Percentiles rank a stretch among this genome's conserved stretches.
Conservation (phyloP, 352 stramenopile species). For the Phytophthora pistaciae region DNA sequence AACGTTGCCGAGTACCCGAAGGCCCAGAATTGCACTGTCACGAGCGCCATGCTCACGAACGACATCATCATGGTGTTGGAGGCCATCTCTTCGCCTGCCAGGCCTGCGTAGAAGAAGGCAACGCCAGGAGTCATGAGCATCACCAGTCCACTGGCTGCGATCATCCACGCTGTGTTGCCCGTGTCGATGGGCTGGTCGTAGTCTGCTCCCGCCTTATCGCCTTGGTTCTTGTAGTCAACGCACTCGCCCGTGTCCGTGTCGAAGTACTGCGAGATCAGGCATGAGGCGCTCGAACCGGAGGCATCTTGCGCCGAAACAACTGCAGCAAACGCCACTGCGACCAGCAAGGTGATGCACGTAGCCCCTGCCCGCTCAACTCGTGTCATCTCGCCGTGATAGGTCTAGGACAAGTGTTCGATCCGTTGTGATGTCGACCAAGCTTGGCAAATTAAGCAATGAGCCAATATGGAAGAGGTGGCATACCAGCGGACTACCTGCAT, state of each 20-base stretch:
- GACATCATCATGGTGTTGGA: constrained; percentile 86
- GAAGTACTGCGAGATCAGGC: constrained; percentile 42
- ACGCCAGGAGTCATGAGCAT: constrained; percentile 77
- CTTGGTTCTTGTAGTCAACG: constrained; percentile 43
- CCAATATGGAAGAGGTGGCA: background rate
- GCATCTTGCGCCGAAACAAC: too few species aligned
- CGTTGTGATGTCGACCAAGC: background rate
- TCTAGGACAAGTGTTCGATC: too few species aligned
- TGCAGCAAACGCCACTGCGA: too few species aligned
- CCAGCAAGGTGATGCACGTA: too few species aligned
- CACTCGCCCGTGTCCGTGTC: constrained; percentile 39
- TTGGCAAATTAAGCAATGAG: constrained; percentile 11
- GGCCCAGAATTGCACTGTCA: constrained; percentile 80
- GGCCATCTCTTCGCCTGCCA: constrained; percentile 73
- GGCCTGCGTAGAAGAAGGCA: constrained; percentile 80
- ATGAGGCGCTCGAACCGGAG: constrained; percentile 28
- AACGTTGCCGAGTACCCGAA: constrained; percentile 83
- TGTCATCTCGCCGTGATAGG: too few species aligned
- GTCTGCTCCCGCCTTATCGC: constrained; percentile 38
- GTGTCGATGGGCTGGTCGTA: constrained; percentile 39
- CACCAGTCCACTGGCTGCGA: constrained; percentile 54
- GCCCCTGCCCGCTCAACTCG: too few species aligned
- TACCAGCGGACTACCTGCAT: background rate
- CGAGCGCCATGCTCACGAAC: constrained; percentile 73
- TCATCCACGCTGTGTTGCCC: constrained; percentile 74